Conservation (phyloP, 257 asterid species). For the Jacaranda copaia region DNA sequence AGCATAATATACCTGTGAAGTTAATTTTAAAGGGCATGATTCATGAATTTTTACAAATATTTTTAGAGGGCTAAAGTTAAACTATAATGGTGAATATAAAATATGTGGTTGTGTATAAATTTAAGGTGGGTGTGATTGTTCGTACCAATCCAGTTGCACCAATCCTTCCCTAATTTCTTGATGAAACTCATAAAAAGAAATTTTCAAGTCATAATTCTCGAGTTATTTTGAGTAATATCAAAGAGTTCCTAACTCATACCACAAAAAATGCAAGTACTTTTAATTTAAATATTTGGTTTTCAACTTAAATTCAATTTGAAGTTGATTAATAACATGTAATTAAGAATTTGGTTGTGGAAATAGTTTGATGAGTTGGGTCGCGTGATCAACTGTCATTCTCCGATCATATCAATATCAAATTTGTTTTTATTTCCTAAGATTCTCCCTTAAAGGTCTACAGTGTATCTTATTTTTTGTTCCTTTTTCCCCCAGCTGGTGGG, state of each 20-base stretch:
- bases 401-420: conserved; percentile 51
- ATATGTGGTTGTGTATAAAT: no score
- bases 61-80: no score
- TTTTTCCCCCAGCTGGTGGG: conserved; percentile 42
- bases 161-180: no score
- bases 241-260: neutral
- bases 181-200: no score
- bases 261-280: neutral
- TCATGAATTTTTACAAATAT: no score
- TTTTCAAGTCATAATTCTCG: neutral
- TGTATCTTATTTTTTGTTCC: conserved; percentile 37
- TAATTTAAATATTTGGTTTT: neutral
- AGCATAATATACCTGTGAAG: no score
- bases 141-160: no score
- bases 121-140: no score
- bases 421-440: conserved; percentile 61
- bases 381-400: conserved; percentile 58
- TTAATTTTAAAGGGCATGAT: no score
- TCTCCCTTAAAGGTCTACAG: conserved; percentile 64
- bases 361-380: conserved; percentile 18
- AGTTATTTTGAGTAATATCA: neutral
- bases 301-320: neutral
- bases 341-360: conserved; percentile 35
- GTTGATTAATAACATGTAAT: neutral
- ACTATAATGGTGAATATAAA: no score